These are phyloP conservation scores for Backusella australiensis DNA, from an alignment of 192 early-diverging fungal genomes.

Conservation along the genomic window DNA sequence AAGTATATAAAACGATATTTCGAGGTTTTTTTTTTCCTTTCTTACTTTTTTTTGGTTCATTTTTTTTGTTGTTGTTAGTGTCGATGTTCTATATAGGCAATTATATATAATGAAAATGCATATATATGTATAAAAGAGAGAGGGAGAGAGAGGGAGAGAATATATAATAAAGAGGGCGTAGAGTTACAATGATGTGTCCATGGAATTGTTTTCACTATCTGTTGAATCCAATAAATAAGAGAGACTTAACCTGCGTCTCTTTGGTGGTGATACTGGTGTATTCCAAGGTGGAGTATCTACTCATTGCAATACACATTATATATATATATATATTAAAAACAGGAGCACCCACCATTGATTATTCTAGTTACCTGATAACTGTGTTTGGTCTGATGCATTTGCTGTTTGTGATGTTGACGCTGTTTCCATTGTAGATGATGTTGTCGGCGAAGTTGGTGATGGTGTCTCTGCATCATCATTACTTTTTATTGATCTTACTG, in stretches of 20 bases:
- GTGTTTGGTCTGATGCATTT: not conserved
- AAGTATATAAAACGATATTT: not conserved
- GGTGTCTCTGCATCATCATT: not conserved
- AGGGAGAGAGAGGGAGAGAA: not conserved
- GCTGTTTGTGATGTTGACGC: not conserved
- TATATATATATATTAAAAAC: not conserved
- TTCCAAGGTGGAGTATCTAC: not conserved
- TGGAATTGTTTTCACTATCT: not conserved
- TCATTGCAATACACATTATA: not conserved
- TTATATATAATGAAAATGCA: not conserved
- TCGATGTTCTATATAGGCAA: not conserved
- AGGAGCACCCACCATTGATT: not conserved
- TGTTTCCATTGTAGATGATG: not conserved
- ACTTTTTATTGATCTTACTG: not conserved
- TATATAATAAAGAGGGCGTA: not conserved
- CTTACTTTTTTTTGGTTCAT: not conserved
- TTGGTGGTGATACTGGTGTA: not conserved
- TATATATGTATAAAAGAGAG: not conserved
- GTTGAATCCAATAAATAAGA: conserved; percentile 13
- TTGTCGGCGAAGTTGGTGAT: not conserved
- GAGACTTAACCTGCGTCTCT: conserved; percentile 5
- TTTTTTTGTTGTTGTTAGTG: not conserved
- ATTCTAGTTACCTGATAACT: not conserved
- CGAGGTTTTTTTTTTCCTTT: not conserved
- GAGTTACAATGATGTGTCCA: not conserved